Base-by-base conservation (phyloP, 1,139 yeast genomes). In the Entelexis paramagnoliae region DNA sequence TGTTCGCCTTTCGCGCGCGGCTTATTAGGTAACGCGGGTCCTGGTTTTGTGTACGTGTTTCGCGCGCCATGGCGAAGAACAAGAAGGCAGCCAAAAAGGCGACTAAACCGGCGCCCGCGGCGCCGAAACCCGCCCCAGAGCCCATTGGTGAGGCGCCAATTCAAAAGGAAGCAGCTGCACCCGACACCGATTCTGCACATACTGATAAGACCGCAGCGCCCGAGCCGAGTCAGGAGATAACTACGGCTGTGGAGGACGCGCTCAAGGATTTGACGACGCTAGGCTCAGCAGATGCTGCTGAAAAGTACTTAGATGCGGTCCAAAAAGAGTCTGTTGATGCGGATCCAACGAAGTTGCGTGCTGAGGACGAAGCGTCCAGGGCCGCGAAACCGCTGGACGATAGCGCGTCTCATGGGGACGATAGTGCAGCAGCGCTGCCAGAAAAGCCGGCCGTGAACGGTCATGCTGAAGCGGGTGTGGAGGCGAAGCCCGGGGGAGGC, bases 11-110 rank as follows among this genome's bases (percentile, higher is more conserved):
- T 22, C 24, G 24, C 24, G 24, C 24, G 6, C 24, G 24, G 29
- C 22, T 22, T 24, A 39, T 39, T 39, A 30, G 46, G 46, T 30
- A 42, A 32, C 46, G 36, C 36, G 46, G 29, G 19, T 9, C 16
- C 33, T 29, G 46, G 35, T 32, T 30, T 30, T 42, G 46, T 42
- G 46, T 42, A 42, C 46, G 46, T 42, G 36, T 42, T 9, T 20
- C 29, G 46, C 46, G 46, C 46, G 46, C 40, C 22, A 44, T 35
- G 40, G 40, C 40, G 40, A 35, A 35, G 48, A 51, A 48, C 30
- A 51, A 51, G 44, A 51, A 49, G 40, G 44, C 54, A 29, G 48
- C 29, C n/a, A 51, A 51, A 33, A 51, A 51, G 46, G 45, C 48
- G 26, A 17, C 6, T 2, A 13, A 24, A 33, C 33, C 48, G 17